Evolutionary conservation across 306 rosid species (phyloP).

Genomic region (Medicago lupulina): DNA sequence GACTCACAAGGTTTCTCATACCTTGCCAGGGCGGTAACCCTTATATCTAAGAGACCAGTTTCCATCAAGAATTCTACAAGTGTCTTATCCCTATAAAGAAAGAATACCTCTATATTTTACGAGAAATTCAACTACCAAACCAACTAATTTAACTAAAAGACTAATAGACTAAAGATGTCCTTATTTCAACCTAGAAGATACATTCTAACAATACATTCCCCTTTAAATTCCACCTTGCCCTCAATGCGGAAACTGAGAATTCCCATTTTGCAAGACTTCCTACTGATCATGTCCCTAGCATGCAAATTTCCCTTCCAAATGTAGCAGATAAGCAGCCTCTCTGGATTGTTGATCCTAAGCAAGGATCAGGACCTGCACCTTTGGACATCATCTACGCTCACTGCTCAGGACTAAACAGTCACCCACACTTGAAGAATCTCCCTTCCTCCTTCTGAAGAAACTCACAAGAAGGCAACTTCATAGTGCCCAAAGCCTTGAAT

Average conservation of each 20-base stretch:
- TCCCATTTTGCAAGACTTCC: not conserved
- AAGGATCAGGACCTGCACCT: not conserved
- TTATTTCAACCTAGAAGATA: conserved; percentile 6
- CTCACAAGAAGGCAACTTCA: not conserved
- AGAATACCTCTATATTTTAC: not conserved
- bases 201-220: not conserved
- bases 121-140: too few species aligned
- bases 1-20: too few species aligned
- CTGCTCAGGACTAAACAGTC: not conserved
- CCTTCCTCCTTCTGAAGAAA: not conserved
- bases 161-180: not conserved
- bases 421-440: not conserved
- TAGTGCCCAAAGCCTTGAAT: not conserved
- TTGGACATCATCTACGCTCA: not conserved
- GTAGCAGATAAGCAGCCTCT: not conserved
- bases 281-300: not conserved
- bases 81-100: not conserved
- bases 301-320: not conserved
- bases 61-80: not conserved
- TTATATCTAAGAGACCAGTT: not conserved
- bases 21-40: too few species aligned
- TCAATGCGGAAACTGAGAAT: not conserved
- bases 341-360: not conserved
- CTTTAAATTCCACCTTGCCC: not conserved
- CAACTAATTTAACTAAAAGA: not conserved